A percentile compares a stretch with the other conserved stretches of the same genome.
phyloP scores from a whole-genome alignment of 2,329 filamentous ascomycete species.

The Aspergillus sp. region DNA sequence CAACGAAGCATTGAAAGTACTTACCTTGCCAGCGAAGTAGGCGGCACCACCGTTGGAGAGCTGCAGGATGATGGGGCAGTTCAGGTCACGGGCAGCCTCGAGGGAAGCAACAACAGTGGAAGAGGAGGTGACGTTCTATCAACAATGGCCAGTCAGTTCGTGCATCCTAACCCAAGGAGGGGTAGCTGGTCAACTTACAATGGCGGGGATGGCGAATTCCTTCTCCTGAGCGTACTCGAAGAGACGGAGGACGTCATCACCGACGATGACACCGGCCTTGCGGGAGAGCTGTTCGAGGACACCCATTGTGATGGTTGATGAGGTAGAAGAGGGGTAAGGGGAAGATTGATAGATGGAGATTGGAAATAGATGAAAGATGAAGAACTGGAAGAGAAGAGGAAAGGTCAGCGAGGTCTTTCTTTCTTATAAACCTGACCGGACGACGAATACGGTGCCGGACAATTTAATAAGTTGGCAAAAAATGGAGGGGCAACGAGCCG shows the following conservation, averaged over 20 bases:
- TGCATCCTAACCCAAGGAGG: constrained; percentile 6
- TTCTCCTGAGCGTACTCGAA: constrained; percentile 89
- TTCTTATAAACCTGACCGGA: constrained; percentile 14
- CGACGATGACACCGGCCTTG: constrained; percentile 63
- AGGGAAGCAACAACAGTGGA: constrained; percentile 81
- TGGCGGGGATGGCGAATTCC: constrained; percentile 81
- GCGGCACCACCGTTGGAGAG: constrained; percentile 89
- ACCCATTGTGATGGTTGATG: constrained; percentile 34
- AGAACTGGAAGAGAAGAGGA: neutral
- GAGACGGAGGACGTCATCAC: constrained; percentile 64
- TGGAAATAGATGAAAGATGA: neutral
- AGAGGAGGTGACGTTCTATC: constrained; percentile 82
- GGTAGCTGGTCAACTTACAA: constrained; percentile 44
- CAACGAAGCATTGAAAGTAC: too few relatives aligned
- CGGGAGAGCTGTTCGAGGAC: constrained; percentile 53
- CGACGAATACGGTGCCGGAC: constrained; percentile 15
- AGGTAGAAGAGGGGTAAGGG: neutral
- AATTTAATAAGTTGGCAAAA: constrained; percentile 5
- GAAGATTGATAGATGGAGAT: constrained; percentile 3
- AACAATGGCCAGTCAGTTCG: constrained; percentile 1
- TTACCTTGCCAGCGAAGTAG: constrained; percentile 78
- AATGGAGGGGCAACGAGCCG: constrained; percentile 4
- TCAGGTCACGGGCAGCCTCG: constrained; percentile 89
- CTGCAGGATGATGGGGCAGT: constrained; percentile 89
- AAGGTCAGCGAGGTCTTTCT: constrained; percentile 2